These are phyloP conservation scores for Claviceps arundinis DNA, from an alignment of 2,329 filamentous ascomycete genomes.

Conservation along the genomic window DNA sequence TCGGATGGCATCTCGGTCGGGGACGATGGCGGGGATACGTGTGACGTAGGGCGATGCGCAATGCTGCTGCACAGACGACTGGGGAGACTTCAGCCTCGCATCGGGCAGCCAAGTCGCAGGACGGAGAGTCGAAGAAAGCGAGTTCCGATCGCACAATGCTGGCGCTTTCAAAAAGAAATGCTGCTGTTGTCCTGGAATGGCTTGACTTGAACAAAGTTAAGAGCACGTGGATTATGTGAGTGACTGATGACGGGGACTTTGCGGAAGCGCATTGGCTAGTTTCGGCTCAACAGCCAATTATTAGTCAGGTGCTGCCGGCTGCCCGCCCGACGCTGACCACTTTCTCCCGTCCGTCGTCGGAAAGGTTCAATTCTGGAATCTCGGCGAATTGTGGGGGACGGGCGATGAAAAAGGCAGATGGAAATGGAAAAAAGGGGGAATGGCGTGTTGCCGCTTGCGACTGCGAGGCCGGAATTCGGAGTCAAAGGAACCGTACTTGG, in stretches of 20 bases:
- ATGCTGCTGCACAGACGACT: not conserved
- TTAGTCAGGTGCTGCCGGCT: constrained; percentile 1
- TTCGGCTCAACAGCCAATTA: not conserved
- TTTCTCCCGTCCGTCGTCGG: not conserved
- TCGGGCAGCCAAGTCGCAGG: not conserved
- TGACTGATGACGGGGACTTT: no score
- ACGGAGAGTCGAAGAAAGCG: not conserved
- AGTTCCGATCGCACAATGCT: not conserved
- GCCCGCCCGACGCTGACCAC: not conserved
- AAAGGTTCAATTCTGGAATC: not conserved
- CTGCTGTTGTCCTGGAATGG: no score
- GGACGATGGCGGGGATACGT: not conserved
- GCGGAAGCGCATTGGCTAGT: not conserved
- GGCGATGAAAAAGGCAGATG: not conserved
- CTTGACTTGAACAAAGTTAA: no score
- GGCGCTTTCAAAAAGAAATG: not conserved
- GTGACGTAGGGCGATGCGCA: not conserved
- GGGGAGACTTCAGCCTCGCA: not conserved
- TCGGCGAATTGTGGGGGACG: not conserved
- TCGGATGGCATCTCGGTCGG: constrained; percentile 4
- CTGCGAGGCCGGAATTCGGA: no score
- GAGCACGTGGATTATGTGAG: not conserved
- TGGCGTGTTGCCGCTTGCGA: no score
- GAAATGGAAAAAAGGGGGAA: no score
- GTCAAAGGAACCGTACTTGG: no score